Base-by-base conservation (phyloP, 352 stramenopile species). In the Phytophthora capsici region DNA sequence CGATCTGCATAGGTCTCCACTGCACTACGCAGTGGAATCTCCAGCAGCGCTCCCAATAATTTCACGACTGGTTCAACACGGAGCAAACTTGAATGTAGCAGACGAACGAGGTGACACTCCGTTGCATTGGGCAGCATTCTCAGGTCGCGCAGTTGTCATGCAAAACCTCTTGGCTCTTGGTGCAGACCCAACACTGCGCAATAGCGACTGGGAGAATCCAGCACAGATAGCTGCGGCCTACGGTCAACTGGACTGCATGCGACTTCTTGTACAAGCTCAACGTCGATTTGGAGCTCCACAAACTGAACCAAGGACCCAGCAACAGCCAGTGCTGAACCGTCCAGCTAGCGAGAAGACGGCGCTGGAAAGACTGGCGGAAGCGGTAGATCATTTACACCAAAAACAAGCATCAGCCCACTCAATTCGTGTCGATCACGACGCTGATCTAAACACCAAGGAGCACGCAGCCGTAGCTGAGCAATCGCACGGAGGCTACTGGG, bases 31-130 rank as follows among this genome's bases (percentile, higher is more conserved):
- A 8, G 66, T 82, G 1, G 68, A 78, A 25, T 75, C 67, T 4
- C 62, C 62, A 9, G 67, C 67, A 34, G 67, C 67, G 22, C 57
- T 72, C 14, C 13, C 40, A 20, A 49, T 66, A 19, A 69, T 69
- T 32, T 50, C 52, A 53, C 63, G 58, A 8, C 32, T 69, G 19
- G n/a, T 53, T 22, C 54, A 77, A 26, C 48, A 66, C 16, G 73
- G 81, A 30, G 79, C 71, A 7, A 72, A 78, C 25, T 16, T 85
- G 22, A 86, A 89, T 54, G 53, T 72, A 9, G 60, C 57, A 0
- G 86, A 95, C 25, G 78, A 87, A 67, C 65, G 84, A 34, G 84
- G 86, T 4, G 86, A 92, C 45, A 91, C 81, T 0, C 69, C 82
- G 17, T 57, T 95, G 22, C 86, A 95, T 62, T 92, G 72, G 66